These are phyloP conservation scores for Kurtzmaniella cleridarum DNA, from an alignment of 805 yeast genomes.

Conservation along the genomic window DNA sequence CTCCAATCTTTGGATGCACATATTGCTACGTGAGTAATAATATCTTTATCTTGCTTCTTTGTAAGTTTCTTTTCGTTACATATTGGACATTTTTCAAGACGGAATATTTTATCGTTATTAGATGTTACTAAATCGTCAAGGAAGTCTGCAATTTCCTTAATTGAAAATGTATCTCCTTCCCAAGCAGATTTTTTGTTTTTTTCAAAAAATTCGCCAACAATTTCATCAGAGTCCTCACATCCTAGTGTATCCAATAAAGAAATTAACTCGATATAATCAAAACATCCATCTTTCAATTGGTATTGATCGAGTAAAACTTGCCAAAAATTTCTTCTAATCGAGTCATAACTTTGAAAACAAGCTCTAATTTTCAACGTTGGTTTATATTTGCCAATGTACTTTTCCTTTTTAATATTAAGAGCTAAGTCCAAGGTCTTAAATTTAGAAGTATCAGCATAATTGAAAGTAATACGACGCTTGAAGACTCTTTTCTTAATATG, in stretches of 20 bases:
- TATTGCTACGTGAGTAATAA: slow-evolving; percentile 81
- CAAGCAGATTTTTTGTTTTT: slow-evolving; percentile 41
- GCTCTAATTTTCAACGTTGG: slow-evolving; percentile 59
- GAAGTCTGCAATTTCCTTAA: slow-evolving; percentile 41
- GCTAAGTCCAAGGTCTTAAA: slow-evolving; percentile 38
- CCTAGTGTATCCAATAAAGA: slow-evolving; percentile 64
- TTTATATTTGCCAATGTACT: slow-evolving; percentile 31
- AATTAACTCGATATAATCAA: slow-evolving; percentile 56
- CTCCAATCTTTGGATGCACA: slow-evolving; percentile 80
- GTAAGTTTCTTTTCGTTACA: slow-evolving; percentile 60
- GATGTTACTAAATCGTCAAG: slow-evolving; percentile 36
- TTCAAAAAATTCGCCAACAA: slow-evolving; percentile 50
- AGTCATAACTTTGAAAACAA: slow-evolving; percentile 61
- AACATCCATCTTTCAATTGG: slow-evolving; percentile 29
- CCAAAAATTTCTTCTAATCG: slow-evolving; percentile 69
- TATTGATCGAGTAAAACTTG: slow-evolving; percentile 51
- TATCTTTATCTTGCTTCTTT: slow-evolving; percentile 54
- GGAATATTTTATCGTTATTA: slow-evolving; percentile 42
- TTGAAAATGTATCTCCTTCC: slow-evolving; percentile 47
- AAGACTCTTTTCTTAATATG: slow-evolving; percentile 23
- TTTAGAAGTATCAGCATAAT: slow-evolving; percentile 33
- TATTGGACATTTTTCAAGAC: slow-evolving; percentile 71
- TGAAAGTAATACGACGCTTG: slow-evolving; percentile 21
- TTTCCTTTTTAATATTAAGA: slow-evolving; percentile 24
- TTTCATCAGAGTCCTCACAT: slow-evolving; percentile 44